phyloP scores from a whole-genome alignment of 768 basidiomycete genomes.

The Imleria badia region DNA sequence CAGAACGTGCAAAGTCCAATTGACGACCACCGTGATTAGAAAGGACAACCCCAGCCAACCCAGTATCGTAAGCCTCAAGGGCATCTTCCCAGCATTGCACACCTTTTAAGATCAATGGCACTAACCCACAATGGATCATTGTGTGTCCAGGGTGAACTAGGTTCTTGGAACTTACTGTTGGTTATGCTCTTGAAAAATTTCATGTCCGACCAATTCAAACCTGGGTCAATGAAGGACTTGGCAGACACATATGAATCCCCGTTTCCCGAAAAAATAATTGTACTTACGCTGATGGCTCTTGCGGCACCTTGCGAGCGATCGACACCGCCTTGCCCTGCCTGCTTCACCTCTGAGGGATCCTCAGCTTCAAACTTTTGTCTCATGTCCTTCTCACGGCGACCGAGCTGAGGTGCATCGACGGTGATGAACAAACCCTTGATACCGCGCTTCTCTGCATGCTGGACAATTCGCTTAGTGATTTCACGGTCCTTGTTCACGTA shows the following conservation, averaged over 20 bases:
- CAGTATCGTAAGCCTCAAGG: slow-evolving; percentile 75
- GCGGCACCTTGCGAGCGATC: slow-evolving; percentile 91
- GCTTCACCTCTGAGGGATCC: slow-evolving; percentile 39
- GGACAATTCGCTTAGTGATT: slow-evolving; percentile 82
- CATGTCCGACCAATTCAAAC: slow-evolving; percentile 71
- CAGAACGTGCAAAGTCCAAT: slow-evolving; percentile 80
- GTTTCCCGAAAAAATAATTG: neutral
- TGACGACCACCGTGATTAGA: slow-evolving; percentile 85
- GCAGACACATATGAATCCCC: neutral
- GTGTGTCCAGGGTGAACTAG: neutral
- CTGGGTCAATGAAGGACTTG: slow-evolving; percentile 93
- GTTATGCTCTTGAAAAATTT: slow-evolving; percentile 77
- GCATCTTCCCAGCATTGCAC: slow-evolving; percentile 92
- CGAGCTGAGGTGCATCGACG: slow-evolving; percentile 95
- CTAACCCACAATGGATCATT: slow-evolving; percentile 35
- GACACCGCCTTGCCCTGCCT: slow-evolving; percentile 51
- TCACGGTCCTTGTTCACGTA: slow-evolving; percentile 87
- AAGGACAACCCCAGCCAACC: slow-evolving; percentile 76
- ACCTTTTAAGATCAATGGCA: slow-evolving; percentile 91
- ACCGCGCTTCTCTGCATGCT: slow-evolving; percentile 87
- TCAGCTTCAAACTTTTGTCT: slow-evolving; percentile 92
- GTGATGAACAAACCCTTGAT: slow-evolving; percentile 96
- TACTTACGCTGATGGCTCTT: slow-evolving; percentile 80
- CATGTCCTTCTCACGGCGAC: slow-evolving; percentile 96
- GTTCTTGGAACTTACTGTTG: slow-evolving; percentile 41